Evolutionary conservation across 306 rosid species (phyloP).

Genomic region (Purshia tridentata): DNA sequence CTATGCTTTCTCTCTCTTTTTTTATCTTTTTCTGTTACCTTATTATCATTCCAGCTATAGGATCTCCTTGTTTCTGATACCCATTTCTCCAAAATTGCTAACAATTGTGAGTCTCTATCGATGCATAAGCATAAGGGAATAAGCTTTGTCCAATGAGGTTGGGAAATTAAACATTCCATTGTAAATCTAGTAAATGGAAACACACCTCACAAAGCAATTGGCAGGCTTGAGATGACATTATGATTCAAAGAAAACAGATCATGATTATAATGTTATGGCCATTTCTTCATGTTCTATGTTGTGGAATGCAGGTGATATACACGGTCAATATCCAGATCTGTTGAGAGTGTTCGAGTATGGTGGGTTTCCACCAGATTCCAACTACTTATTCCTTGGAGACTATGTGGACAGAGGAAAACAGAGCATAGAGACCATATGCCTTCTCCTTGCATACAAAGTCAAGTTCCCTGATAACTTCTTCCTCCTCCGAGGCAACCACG

Average conservation of each 20-base stretch:
- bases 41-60: neutral
- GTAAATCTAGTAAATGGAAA: no score
- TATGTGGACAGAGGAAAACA: slow-evolving; percentile 96
- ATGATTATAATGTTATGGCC: neutral
- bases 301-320: slow-evolving; percentile 66
- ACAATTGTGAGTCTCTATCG: neutral
- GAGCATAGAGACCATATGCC: slow-evolving; percentile 79
- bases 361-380: slow-evolving; percentile 81
- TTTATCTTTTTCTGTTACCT: neutral
- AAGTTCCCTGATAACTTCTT: slow-evolving; percentile 75
- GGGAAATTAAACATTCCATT: neutral
- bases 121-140: neutral
- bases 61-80: neutral
- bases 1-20: no score
- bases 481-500: slow-evolving; percentile 89
- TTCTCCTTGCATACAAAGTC: slow-evolving; percentile 72
- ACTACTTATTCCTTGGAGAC: slow-evolving; percentile 84
- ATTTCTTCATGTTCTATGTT: neutral
- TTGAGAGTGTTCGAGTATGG: slow-evolving; percentile 73
- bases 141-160: neutral
- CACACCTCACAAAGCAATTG: no score
- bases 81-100: neutral
- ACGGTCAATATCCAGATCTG: slow-evolving; percentile 89
- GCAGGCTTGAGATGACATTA: no score
- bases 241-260: neutral